Base-by-base conservation (phyloP, 2,329 filamentous ascomycete species). In the Fusarium sp. region DNA sequence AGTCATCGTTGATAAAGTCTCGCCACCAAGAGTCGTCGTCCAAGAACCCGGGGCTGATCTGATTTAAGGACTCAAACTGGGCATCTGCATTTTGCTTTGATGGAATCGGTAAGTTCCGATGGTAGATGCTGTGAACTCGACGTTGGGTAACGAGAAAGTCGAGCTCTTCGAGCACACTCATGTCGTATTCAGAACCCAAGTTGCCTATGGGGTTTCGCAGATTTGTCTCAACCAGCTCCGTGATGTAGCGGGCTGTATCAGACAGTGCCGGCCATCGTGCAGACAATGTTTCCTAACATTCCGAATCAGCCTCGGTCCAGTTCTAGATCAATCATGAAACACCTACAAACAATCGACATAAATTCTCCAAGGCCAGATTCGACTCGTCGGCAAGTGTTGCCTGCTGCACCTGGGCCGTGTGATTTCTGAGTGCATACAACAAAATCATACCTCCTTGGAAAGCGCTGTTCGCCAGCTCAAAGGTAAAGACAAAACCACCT, bases 1-100 rank as follows among this genome's bases (percentile, higher is more conserved):
- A 0, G 44, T 47, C 44, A n/a, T 47, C 44, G 16, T 47, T 47
- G 11, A 47, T 47, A 11, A 47, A 47, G n/a, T 27, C 15, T 4
- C 27, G 44, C 44, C 44, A 47, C 44, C 44, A 47, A n/a, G 28
- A 27, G 31, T 47, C 44, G 11, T 47, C 44, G 31, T 47, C 44
- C 10, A 47, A n/a, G 16, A 47, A 47, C 3, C 44, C 44, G 31
- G 15, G 31, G 15, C 44, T 47, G n/a, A n/a, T 47, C n/a, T 47
- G 44, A 3, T 28, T 47, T 5, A 28, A 27, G 3, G 44, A 30
- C 3, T 47, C 44, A 16, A 28, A 47, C 18, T 47, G 44, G 27
- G 44, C 27, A 7, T 28, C 44, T 30, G 44, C 27, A 6, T 31
- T 47, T 9, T 9, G 27, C n/a, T 47, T 27, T 4, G 44, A n/a